Base-by-base conservation (phyloP, 106 monocot species). In the Hemerocallis citrina region DNA sequence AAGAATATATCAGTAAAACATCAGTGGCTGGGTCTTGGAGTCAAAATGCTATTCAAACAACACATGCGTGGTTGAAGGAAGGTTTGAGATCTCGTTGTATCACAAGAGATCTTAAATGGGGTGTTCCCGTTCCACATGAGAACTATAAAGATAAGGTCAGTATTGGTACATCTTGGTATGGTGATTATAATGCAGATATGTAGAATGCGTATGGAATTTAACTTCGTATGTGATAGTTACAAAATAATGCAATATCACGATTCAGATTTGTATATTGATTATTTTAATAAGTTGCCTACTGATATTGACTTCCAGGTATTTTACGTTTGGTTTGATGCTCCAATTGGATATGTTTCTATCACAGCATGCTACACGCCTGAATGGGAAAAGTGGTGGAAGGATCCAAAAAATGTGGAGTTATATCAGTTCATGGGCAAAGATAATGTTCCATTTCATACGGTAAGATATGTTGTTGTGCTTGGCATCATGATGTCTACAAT, bases 301-400 rank as follows among this genome's bases (percentile, higher is more conserved):
- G 33, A 55, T 17, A 6, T 51, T 28, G n/a, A 6, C 23, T 32
- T 64, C 39, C 57, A 95, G 95, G 95, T 95, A 3, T 95, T 95
- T 72, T 95, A 95, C 62, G 95, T 95, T 7, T 95, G 95, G 95
- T 95, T 90, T 79, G 95, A 95, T 86, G 95, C 95, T n/a, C 95
- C 95, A 38, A 95, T 95, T 76, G 95, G 95, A 55, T 95, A 95
- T 77, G 52, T 95, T 17, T 95, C 95, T 0, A 95, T 95, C 38
- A 95, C 89, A 5, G 47, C 86, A 48, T 84, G 83, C 59, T 95
- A 90, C 52, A 95, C 86, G 7, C 43, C 75, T 21, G 89, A 95
- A 0, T 95, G 94, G 94, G 89, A 95, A 63, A 83, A 83, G 49
- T 95, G 94, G 94, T 95, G 94, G 94, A 95, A 89, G 61, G 57